Evolutionary conservation across 768 basidiomycete species (phyloP), one percentile per base, ranked within the genome.

Genomic region (Ramaria sp.): DNA sequence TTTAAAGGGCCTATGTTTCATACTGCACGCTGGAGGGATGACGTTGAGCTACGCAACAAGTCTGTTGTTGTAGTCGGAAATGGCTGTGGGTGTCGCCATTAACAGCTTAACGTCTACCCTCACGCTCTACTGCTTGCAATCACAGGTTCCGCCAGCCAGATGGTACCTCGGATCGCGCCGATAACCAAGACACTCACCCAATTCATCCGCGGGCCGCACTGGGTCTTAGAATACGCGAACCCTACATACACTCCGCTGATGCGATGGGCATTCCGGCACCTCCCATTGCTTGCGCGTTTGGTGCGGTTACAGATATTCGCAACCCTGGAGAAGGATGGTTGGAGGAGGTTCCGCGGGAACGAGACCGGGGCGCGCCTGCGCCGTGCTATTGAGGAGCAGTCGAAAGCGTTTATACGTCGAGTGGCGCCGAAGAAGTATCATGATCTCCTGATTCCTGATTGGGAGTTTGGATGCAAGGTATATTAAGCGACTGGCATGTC

Each of bases 331-430:
- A 12, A 49, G 15, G 19, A n/a, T 39, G 15, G 9, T 12, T 59
- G 43, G 42, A 31, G 17, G 17, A 7, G 31, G 13, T 59, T 59
- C 37, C 17, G 2, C 20, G 17, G 19, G 37, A 46, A 60, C 22
- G 22, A 6, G 12, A 24, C 1, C 12, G 55, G 54, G n/a, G 20
- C 9, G 15, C 10, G 30, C 7, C 7, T 20, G 19, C 57, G 65
- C n/a, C 43, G 37, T n/a, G 10, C 37, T 10, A 11, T 46, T 1
- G 50, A 57, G 24, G 37, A 59, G 43, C n/a, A 34, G 30, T 59
- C 82, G 51, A 69, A 68, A 31, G 57, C 53, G 59, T 59, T 39
- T 54, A 62, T 63, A 20, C 41, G 37, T 1, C 54, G 54, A n/a
- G 46, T 9, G 3, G 63, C 64, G n/a, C 63, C 63, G 1, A 30